phyloP scores from a whole-genome alignment of 352 stramenopile species.

The Pythium scleroteichum region DNA sequence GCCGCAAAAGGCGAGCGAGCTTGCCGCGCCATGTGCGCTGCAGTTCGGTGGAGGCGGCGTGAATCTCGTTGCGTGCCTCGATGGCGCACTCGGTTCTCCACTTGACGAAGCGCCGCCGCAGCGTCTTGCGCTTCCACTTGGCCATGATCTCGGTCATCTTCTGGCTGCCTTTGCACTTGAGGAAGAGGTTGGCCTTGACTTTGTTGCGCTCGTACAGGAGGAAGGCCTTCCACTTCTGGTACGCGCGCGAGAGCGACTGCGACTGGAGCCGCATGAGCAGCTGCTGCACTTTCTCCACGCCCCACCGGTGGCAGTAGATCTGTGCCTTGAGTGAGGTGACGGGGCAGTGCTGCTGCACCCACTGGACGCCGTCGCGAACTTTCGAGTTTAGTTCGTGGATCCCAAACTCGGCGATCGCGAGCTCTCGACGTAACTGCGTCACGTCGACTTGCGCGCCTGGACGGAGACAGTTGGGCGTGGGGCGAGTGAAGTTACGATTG shows the following conservation, averaged over 20 bases:
- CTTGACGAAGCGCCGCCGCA: slow-evolving; percentile 39
- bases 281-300: slow-evolving; percentile 79
- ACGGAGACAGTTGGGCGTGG: slow-evolving; percentile 60
- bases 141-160: slow-evolving; percentile 70
- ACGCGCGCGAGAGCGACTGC: slow-evolving; percentile 63
- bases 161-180: slow-evolving; percentile 82
- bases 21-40: slow-evolving; percentile 62
- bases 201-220: slow-evolving; percentile 78
- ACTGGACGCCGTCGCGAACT: slow-evolving; percentile 81
- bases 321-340: slow-evolving; percentile 81
- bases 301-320: slow-evolving; percentile 85
- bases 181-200: slow-evolving; percentile 69
- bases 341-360: slow-evolving; percentile 84
- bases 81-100: slow-evolving; percentile 56
- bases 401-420: slow-evolving; percentile 76
- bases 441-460: slow-evolving; percentile 52
- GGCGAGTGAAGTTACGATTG: slow-evolving; percentile 42
- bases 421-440: slow-evolving; percentile 64
- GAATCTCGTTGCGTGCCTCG: slow-evolving; percentile 58
- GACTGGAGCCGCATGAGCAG: slow-evolving; percentile 71
- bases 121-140: slow-evolving; percentile 57
- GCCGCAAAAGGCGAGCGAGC: slow-evolving; percentile 34
- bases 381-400: slow-evolving; percentile 74
- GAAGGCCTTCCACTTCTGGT: slow-evolving; percentile 72
- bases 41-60: slow-evolving; percentile 68